phyloP scores from a whole-genome alignment of 768 basidiomycete species.

The Boletus speciosus region DNA sequence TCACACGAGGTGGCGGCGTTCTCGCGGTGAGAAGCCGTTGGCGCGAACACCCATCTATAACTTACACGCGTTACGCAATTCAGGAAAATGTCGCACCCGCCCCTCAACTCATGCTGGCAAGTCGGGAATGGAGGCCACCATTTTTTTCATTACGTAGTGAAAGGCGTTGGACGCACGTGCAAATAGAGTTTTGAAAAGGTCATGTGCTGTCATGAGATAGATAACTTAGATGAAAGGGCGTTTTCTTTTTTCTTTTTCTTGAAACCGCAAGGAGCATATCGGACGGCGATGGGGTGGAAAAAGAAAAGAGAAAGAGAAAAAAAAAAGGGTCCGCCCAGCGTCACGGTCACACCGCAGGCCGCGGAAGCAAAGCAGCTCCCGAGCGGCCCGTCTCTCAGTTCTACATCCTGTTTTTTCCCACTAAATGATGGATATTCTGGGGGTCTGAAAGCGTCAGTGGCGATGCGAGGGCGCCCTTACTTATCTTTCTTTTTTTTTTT shows the following conservation, averaged over 20 bases:
- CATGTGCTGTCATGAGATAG: neutral
- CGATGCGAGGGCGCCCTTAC: neutral
- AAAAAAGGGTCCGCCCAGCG: neutral
- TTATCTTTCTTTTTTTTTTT: neutral
- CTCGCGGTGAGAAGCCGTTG: neutral
- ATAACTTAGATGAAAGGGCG: neutral
- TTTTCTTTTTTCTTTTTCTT: neutral
- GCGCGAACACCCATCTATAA: neutral
- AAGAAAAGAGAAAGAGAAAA: neutral
- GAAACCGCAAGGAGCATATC: slow-evolving; percentile 2
- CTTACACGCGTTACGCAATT: neutral
- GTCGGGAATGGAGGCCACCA: neutral
- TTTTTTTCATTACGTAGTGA: neutral
- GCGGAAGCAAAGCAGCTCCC: neutral
- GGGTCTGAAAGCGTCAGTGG: too few species aligned
- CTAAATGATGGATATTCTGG: neutral
- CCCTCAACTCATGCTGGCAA: neutral
- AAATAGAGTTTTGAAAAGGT: slow-evolving; percentile 1
- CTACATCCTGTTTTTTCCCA: neutral
- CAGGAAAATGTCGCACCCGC: slow-evolving; percentile 5
- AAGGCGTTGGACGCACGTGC: neutral
- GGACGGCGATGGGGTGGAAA: slow-evolving; percentile 11
- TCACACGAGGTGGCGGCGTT: slow-evolving; percentile 9
- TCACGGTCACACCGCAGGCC: slow-evolving; percentile 3
- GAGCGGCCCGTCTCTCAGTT: neutral